These are phyloP conservation scores for Panaeolus cyanescens DNA, from an alignment of 768 basidiomycete species.

Conservation along the genomic window DNA sequence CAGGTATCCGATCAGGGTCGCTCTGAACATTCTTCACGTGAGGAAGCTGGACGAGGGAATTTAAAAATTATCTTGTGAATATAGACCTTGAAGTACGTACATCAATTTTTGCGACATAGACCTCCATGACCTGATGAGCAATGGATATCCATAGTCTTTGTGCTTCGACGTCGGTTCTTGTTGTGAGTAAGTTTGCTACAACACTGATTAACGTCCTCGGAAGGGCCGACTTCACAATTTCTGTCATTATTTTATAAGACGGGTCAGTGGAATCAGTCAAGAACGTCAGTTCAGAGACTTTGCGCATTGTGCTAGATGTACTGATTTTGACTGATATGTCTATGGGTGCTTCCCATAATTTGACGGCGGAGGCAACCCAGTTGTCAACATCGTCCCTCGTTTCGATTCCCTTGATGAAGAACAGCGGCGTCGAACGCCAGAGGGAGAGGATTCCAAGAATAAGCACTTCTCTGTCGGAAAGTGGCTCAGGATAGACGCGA, in stretches of 20 bases:
- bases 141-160: constrained; percentile 74
- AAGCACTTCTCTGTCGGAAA: constrained; percentile 71
- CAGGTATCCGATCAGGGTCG: constrained; percentile 54
- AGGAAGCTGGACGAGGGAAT: constrained; percentile 29
- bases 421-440: constrained; percentile 60
- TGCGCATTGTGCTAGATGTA: constrained; percentile 49
- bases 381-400: constrained; percentile 39
- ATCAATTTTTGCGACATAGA: constrained; percentile 50
- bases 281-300: constrained; percentile 45
- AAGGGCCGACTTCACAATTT: constrained; percentile 47
- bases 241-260: constrained; percentile 34
- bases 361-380: constrained; percentile 49
- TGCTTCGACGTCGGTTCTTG: constrained; percentile 59
- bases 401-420: constrained; percentile 49
- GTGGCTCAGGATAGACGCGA: constrained; percentile 52
- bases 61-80: not conserved
- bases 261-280: constrained; percentile 41
- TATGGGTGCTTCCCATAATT: constrained; percentile 62
- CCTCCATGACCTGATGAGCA: constrained; percentile 58
- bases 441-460: constrained; percentile 68
- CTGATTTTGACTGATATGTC: constrained; percentile 71
- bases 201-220: constrained; percentile 49
- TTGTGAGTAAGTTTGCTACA: constrained; percentile 56
- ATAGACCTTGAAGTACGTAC: constrained; percentile 31
- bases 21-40: constrained; percentile 53